Evolutionary conservation across 176 grass and related monocot genomes (phyloP).

Genomic region (Avena atlantica): DNA sequence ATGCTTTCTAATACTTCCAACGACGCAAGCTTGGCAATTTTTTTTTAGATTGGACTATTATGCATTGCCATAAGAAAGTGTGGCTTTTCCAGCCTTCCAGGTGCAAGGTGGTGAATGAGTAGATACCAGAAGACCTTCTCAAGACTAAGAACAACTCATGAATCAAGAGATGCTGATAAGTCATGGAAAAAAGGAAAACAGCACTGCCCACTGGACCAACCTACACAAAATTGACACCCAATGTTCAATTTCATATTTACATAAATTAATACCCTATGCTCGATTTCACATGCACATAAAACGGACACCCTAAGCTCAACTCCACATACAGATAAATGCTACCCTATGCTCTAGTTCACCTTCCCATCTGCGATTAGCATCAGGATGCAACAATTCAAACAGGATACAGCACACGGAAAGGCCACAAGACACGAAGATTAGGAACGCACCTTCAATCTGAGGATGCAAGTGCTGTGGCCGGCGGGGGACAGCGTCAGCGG

Average conservation of each 20-base stretch:
- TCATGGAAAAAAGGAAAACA: too few species aligned
- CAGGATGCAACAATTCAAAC: constrained; percentile 13
- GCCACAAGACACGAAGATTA: neutral
- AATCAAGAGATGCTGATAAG: neutral
- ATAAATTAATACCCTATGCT: too few species aligned
- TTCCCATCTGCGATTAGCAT: neutral
- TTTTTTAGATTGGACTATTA: neutral
- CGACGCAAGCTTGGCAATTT: neutral
- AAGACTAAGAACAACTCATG: neutral
- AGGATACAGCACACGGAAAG: neutral
- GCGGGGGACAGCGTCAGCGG: constrained; percentile 73
- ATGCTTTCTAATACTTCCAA: neutral
- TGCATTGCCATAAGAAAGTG: neutral
- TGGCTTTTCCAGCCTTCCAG: neutral
- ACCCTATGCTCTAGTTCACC: neutral
- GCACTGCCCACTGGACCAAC: too few species aligned
- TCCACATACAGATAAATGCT: neutral
- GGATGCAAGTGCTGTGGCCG: constrained; percentile 78
- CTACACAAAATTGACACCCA: neutral
- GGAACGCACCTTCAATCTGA: constrained; percentile 81
- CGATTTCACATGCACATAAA: too few species aligned
- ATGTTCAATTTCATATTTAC: neutral
- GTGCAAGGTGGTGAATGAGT: neutral
- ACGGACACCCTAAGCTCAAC: neutral
- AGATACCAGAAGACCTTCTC: neutral